Evolutionary conservation across 352 stramenopile species (phyloP).

Genomic region (Phytophthora palmivora): DNA sequence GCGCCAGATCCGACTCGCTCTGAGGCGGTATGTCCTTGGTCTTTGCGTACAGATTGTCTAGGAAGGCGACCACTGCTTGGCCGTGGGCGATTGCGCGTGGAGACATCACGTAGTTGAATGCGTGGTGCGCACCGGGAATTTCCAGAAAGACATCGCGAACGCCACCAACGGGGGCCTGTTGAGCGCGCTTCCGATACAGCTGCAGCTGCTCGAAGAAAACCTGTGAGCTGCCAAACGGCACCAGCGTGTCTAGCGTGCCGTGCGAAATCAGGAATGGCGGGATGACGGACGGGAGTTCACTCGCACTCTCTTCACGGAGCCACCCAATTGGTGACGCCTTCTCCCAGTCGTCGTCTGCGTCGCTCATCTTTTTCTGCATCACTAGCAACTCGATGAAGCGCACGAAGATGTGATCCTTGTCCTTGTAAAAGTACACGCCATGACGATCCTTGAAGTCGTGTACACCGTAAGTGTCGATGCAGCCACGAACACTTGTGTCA

Average conservation of each 20-base stretch:
- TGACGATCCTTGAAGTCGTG: conserved; percentile 80
- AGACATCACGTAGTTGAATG: conserved; percentile 83
- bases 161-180: conserved; percentile 19
- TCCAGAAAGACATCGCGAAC: conserved; percentile 72
- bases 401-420: conserved; percentile 65
- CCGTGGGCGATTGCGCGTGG: conserved; percentile 69
- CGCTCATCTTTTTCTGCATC: conserved; percentile 68
- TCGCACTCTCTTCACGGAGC: conserved; percentile 47
- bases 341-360: conserved; percentile 55
- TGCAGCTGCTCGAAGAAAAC: conserved; percentile 74
- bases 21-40: conserved; percentile 41
- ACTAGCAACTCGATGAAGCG: conserved; percentile 74
- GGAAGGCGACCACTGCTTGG: conserved; percentile 71
- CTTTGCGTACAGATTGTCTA: conserved; percentile 60
- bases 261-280: conserved; percentile 82
- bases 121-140: conserved; percentile 67
- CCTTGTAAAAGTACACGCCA: conserved; percentile 66
- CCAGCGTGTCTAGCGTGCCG: conserved; percentile 71
- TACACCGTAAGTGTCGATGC: conserved; percentile 78
- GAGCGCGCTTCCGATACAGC: conserved; percentile 39
- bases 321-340: conserved; percentile 66
- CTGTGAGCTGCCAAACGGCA: conserved; percentile 73
- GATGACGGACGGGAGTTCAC: conserved; percentile 40
- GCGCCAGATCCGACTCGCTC: not conserved
- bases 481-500: conserved; percentile 76